phyloP scores from a whole-genome alignment of 768 basidiomycete genomes.

The Trametes meyenii region DNA sequence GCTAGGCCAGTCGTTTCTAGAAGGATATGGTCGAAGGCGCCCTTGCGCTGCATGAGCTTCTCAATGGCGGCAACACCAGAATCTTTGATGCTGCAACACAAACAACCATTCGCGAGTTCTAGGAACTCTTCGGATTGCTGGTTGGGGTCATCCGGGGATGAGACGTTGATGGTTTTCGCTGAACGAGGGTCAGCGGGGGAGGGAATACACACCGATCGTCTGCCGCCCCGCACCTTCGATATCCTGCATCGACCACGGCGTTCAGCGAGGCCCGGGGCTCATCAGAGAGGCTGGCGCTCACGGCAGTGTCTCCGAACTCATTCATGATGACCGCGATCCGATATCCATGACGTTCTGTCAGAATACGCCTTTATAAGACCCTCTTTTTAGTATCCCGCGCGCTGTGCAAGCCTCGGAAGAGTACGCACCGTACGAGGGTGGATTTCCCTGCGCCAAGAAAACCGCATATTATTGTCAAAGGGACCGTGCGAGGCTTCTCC shows the following conservation, averaged over 20 bases:
- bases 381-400: background rate
- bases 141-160: constrained; percentile 62
- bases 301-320: constrained; percentile 95
- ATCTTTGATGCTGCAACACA: constrained; percentile 99
- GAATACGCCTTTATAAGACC: constrained; percentile 61
- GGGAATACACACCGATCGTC: background rate
- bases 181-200: constrained; percentile 1
- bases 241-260: constrained; percentile 53
- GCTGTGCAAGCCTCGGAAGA: constrained; percentile 1
- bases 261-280: background rate
- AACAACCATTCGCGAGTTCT: constrained; percentile 92
- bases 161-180: constrained; percentile 88
- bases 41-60: constrained; percentile 83
- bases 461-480: constrained; percentile 92
- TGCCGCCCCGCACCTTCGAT: constrained; percentile 72
- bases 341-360: constrained; percentile 93
- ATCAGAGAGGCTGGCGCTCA: constrained; percentile 39
- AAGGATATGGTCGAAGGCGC: constrained; percentile 92
- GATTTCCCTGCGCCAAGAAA: constrained; percentile 96
- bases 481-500: constrained; percentile 49
- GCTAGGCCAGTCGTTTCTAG: constrained; percentile 96
- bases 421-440: constrained; percentile 75
- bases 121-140: constrained; percentile 82
- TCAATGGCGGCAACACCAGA: constrained; percentile 92
- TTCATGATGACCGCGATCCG: constrained; percentile 98